Conservation (phyloP, 257 asterid species). For the Rhazya stricta region DNA sequence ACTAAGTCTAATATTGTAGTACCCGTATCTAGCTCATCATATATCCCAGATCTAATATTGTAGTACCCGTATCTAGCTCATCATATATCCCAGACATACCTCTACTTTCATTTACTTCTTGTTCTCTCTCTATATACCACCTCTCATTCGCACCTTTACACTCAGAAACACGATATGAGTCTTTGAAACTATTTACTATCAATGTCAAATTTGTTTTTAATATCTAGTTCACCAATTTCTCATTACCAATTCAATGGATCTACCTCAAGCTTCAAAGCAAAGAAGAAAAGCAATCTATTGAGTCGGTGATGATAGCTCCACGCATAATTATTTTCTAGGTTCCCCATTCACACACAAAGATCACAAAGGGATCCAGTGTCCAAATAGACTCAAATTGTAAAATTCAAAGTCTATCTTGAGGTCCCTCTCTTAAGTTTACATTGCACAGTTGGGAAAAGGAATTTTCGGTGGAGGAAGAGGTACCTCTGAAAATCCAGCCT, state of each 20-base stretch:
- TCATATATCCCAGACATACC: not conserved
- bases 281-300: not conserved
- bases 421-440: not conserved
- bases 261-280: not conserved
- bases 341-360: not conserved
- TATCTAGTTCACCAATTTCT: not conserved
- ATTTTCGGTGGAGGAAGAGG: not conserved
- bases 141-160: not conserved
- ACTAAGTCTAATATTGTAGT: not conserved
- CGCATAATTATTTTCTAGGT: not conserved
- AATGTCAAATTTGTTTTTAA: not conserved
- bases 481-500: constrained; percentile 93
- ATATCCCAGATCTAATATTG: not conserved
- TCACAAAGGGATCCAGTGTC: not conserved
- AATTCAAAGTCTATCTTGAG: not conserved
- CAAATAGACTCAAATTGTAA: not conserved
- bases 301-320: not conserved
- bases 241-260: not conserved
- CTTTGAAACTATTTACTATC: not conserved
- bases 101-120: too few relatives aligned
- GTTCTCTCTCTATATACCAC: not conserved
- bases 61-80: not conserved
- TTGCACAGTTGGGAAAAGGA: not conserved
- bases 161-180: not conserved
- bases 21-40: not conserved